A percentile compares a stretch with the other conserved stretches of the same genome.
These are phyloP conservation scores for Rosa persica DNA, from an alignment of 306 rosid genomes.

Conservation along the genomic window DNA sequence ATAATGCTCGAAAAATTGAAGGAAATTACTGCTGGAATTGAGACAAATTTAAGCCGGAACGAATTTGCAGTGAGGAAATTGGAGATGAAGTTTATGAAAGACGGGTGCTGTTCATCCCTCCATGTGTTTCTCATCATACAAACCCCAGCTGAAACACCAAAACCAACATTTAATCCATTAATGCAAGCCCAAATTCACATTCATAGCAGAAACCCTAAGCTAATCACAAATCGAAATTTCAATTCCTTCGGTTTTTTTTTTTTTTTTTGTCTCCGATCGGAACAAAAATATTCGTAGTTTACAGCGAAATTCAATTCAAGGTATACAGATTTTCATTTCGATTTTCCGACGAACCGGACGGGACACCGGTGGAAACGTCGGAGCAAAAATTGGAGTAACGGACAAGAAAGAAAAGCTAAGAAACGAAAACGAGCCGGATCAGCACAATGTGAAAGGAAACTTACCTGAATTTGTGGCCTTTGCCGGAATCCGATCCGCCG, in stretches of 20 bases:
- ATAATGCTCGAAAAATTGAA: neutral
- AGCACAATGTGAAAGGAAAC: neutral
- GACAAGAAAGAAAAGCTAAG: neutral
- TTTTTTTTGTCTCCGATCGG: neutral
- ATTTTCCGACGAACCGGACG: conserved; percentile 5
- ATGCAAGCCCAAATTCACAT: neutral
- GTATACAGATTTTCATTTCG: neutral
- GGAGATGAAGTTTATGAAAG: conserved; percentile 68
- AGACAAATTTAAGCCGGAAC: conserved; percentile 71
- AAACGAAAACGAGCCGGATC: neutral
- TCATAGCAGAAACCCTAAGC: neutral
- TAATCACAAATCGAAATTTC: neutral
- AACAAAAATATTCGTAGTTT: neutral
- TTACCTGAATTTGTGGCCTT: conserved; percentile 13
- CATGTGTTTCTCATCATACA: conserved; percentile 83
- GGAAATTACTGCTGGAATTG: conserved; percentile 60
- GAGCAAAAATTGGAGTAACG: neutral
- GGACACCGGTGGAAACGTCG: neutral
- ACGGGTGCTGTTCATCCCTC: conserved; percentile 74
- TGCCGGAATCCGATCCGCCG: conserved; percentile 7
- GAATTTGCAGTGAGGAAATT: conserved; percentile 63
- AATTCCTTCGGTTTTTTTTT: neutral
- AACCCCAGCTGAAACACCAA: conserved; percentile 52
- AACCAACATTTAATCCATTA: neutral
- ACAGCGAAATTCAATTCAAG: neutral